Evolutionary conservation across 1,284 basidiomycete species (phyloP), one percentile per base, ranked within the genome.

Genomic region (Microbotryum silenes-acaulis): DNA sequence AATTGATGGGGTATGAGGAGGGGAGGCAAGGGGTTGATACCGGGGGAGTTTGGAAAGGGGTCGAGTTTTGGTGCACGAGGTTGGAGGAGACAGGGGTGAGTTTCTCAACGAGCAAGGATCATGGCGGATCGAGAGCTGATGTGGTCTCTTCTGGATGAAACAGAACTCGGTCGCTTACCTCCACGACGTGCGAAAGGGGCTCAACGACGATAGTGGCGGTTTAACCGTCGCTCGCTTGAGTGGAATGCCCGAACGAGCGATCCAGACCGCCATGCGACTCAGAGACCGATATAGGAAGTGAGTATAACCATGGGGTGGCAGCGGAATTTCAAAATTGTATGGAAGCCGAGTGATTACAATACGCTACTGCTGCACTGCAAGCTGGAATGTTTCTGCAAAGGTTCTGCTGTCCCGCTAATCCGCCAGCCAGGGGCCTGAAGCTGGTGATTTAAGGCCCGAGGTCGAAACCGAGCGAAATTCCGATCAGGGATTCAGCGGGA

Each of bases 141-240:
- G 29, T 10, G 7, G 31, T 31, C 33, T 31, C 12, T 46, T 60
- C 49, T 23, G 33, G 45, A 55, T 42, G 51, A 47, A 49, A 10
- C 60, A 86, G 68, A 82, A 80, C 12, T 82, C 81, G 59, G 90
- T 94, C 72, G 78, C 86, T 0, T 98, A 94, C 73, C 86, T 88
- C 4, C 92, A 97, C 72, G 81, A 81, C 25, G 76, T 97, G 50
- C 79, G 80, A 54, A 83, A 85, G 4, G 94, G 94, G 1, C 83
- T 97, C 57, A 97, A 96, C 74, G 81, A 86, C 56, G 82, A 94
- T 69, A 96, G 92, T 59, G 92, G 97, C 72, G 94, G 92, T 0
- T 78, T 98, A 47, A 89, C 91, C 74, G 90, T 96, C 20, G 93
- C 93, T 6, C 83, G 85, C 58, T 75, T 97, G 18, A 91, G 91